Evolutionary conservation across 176 grass and related monocot genomes (phyloP).

Genomic region (Stipa capillata): DNA sequence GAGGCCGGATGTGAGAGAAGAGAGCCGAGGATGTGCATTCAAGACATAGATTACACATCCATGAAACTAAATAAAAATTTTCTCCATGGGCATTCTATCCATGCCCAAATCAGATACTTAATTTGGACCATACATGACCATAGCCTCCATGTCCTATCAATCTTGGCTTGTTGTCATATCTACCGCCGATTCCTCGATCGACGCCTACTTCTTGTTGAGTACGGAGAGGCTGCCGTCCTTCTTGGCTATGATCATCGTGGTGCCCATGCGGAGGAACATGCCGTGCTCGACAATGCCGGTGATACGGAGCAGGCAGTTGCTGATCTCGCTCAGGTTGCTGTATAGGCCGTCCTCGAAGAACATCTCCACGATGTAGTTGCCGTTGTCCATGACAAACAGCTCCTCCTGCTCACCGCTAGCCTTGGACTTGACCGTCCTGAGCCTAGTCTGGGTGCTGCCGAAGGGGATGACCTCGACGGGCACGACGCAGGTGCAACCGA

Average conservation of each 20-base stretch:
- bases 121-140: background rate
- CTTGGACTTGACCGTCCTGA: constrained; percentile 35
- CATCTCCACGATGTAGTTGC: constrained; percentile 72
- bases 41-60: background rate
- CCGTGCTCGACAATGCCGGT: constrained; percentile 80
- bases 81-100: background rate
- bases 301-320: constrained; percentile 54
- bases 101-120: background rate
- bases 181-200: background rate
- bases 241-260: constrained; percentile 53
- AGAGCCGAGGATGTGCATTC: no score
- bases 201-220: constrained; percentile 23
- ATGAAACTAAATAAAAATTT: background rate
- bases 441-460: constrained; percentile 35
- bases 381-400: constrained; percentile 61
- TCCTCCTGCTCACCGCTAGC: background rate
- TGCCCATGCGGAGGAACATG: constrained; percentile 72
- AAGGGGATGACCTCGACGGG: constrained; percentile 74
- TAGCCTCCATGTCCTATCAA: background rate
- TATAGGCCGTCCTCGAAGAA: constrained; percentile 54
- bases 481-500: constrained; percentile 43
- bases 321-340: constrained; percentile 44
- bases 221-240: constrained; percentile 41
- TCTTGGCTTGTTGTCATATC: background rate
- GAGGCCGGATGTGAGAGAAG: no score